Evolutionary conservation across 441 rosid species (phyloP), one percentile per base, ranked within the genome.

Genomic region (Pelargonium australe): DNA sequence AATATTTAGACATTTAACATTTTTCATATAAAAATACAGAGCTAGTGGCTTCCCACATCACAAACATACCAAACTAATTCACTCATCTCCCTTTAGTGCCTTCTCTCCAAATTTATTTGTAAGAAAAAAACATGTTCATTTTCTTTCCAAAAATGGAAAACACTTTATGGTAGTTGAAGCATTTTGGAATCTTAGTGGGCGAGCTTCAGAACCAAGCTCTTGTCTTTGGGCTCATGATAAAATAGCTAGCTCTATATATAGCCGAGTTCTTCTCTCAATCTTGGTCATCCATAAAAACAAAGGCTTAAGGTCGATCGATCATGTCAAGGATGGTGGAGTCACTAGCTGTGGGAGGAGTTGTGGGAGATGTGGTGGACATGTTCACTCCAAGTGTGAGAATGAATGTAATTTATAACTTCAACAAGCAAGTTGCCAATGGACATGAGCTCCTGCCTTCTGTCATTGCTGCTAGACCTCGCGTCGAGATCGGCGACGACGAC

Each of bases 281-380:
- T 58, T 28, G 5, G 28, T 60, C 71, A 31, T 68, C 79, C 80
- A 82, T 82, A 85, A 74, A 82, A 31, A 31, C 34, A 31, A 31
- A 31, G 4, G n/a, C n/a, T 2, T 2, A 31, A 31, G 34, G 34
- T 31, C 3, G 34, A 43, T 34, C 19, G 7, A 40, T 20, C 45
- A 85, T 79, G 90, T 81, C 92, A 12, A 88, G 91, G 62, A 75
- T 58, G 8, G 34, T 80, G 71, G 95, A 93, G 0, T 77, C 98
- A 60, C 85, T 93, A 0, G 19, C 44, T 28, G 80, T 83, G 4
- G 90, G 87, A 28, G 70, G 90, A 67, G 85, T 88, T 12, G 57
- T 88, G 44, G 93, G 93, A 70, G 90, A 88, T 57, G 93, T 88
- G 13, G 76, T 86, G 66, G 93, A 88, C 43, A 57, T 43, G 73